Percentiles rank a stretch among this genome's conserved stretches.
phyloP scores from a whole-genome alignment of 73 alveolate species.

The Paraurostyla sp. region DNA sequence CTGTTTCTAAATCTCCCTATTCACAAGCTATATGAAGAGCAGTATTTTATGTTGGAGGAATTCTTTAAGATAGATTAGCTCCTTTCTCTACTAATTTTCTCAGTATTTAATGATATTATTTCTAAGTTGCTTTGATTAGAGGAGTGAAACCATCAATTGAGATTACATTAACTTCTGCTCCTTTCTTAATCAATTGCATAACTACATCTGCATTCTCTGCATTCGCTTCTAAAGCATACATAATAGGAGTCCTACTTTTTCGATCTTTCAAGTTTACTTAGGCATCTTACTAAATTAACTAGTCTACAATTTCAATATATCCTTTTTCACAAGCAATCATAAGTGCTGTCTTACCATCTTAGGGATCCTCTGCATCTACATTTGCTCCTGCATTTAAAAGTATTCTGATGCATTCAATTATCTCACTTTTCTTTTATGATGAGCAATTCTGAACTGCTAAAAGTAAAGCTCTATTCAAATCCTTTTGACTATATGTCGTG shows the following conservation, averaged over 20 bases:
- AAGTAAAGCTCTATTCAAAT: slow-evolving; percentile 26
- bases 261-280: slow-evolving; percentile 61
- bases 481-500: neutral
- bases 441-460: slow-evolving; percentile 4
- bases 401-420: slow-evolving; percentile 11
- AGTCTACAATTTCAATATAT: slow-evolving; percentile 55
- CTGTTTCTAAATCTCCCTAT: slow-evolving; percentile 35
- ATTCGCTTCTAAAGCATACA: slow-evolving; percentile 64
- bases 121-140: slow-evolving; percentile 53
- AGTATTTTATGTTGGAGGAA: slow-evolving; percentile 7
- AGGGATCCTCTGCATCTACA: slow-evolving; percentile 50
- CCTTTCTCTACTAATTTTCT: slow-evolving; percentile 55
- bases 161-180: slow-evolving; percentile 61
- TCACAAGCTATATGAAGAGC: slow-evolving; percentile 69
- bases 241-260: slow-evolving; percentile 48
- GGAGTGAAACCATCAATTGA: slow-evolving; percentile 67
- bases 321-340: slow-evolving; percentile 74
- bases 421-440: neutral
- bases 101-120: slow-evolving; percentile 37
- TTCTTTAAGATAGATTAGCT: slow-evolving; percentile 13
- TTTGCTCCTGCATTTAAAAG: slow-evolving; percentile 48
- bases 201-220: slow-evolving; percentile 74
- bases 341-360: slow-evolving; percentile 48
- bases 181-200: slow-evolving; percentile 27
- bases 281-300: slow-evolving; percentile 43